phyloP scores from a whole-genome alignment of 2,329 filamentous ascomycete genomes.

The Calycina marina region DNA sequence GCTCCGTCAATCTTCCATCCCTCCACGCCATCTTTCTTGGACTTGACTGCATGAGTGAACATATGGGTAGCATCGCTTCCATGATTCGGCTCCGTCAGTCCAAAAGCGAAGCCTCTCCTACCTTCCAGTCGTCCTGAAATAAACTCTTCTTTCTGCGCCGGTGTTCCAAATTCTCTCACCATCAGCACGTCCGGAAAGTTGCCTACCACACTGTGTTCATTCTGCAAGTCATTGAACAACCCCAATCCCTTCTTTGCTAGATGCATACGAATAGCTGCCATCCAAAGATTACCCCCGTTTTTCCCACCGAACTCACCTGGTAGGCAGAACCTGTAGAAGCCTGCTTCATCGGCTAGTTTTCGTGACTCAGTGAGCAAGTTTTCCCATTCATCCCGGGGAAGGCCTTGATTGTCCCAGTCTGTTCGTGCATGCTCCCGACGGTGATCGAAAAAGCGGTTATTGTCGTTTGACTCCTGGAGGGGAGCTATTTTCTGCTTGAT shows the following conservation, averaged over 20 bases:
- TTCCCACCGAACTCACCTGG: slow-evolving; percentile 40
- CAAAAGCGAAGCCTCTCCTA: slow-evolving; percentile 42
- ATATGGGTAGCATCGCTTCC: slow-evolving; percentile 50
- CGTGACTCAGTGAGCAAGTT: slow-evolving; percentile 33
- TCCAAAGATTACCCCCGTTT: slow-evolving; percentile 39
- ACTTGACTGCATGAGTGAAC: slow-evolving; percentile 35
- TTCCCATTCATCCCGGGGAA: slow-evolving; percentile 45
- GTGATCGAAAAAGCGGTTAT: slow-evolving; percentile 51
- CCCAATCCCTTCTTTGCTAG: slow-evolving; percentile 43
- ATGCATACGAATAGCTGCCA: slow-evolving; percentile 46
- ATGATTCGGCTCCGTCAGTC: slow-evolving; percentile 45
- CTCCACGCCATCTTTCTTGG: slow-evolving; percentile 28
- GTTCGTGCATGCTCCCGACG: slow-evolving; percentile 46
- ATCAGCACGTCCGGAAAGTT: slow-evolving; percentile 49
- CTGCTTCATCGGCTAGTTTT: slow-evolving; percentile 39
- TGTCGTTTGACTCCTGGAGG: slow-evolving; percentile 42
- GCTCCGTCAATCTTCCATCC: slow-evolving; percentile 40
- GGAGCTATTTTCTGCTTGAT: slow-evolving; percentile 38
- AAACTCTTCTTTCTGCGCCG: slow-evolving; percentile 35
- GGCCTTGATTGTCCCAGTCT: slow-evolving; percentile 34
- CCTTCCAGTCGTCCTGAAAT: slow-evolving; percentile 37
- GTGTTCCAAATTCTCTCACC: slow-evolving; percentile 43
- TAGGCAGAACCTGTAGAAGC: slow-evolving; percentile 44
- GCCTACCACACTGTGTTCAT: slow-evolving; percentile 45
- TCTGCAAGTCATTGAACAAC: slow-evolving; percentile 49